Evolutionary conservation across 106 monocot genomes (phyloP).

Genomic region (Dendrobium huoshanense): DNA sequence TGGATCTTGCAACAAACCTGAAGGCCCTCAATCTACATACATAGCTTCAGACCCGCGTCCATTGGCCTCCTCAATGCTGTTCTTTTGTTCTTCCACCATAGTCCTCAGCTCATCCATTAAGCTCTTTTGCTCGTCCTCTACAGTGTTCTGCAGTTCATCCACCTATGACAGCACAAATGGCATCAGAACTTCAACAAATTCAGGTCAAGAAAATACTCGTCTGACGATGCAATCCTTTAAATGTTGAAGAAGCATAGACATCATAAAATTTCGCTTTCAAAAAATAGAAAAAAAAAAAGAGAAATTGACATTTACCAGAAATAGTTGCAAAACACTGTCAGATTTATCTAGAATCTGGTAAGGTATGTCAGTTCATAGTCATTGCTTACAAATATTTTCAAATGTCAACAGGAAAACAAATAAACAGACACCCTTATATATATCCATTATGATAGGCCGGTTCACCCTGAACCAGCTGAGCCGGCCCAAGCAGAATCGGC

Average conservation of each 20-base stretch:
- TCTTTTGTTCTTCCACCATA: constrained; percentile 42
- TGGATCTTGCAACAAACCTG: too few species aligned
- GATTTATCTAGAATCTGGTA: too few species aligned
- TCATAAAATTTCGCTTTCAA: background rate
- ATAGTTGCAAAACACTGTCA: background rate
- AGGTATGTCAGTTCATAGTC: too few species aligned
- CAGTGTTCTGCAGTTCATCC: constrained; percentile 78
- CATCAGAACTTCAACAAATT: background rate
- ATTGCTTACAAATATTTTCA: too few species aligned
- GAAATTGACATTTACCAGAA: background rate
- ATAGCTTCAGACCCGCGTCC: constrained; percentile 34
- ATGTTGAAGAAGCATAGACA: background rate
- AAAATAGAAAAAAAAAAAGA: background rate
- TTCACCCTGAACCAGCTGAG: too few species aligned
- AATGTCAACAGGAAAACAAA: background rate
- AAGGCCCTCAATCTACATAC: constrained; percentile 31
- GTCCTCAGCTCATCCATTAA: constrained; percentile 54
- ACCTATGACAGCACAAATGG: constrained; percentile 32
- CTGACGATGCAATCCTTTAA: background rate
- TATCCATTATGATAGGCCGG: too few species aligned
- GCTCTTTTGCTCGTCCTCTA: constrained; percentile 71
- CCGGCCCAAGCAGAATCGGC: too few species aligned
- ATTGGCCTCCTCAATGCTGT: constrained; percentile 33
- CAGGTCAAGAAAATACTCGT: background rate
- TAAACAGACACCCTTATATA: background rate